These are phyloP conservation scores for Arthrobotrys conoides DNA, from an alignment of 2,329 filamentous ascomycete genomes.

Conservation along the genomic window DNA sequence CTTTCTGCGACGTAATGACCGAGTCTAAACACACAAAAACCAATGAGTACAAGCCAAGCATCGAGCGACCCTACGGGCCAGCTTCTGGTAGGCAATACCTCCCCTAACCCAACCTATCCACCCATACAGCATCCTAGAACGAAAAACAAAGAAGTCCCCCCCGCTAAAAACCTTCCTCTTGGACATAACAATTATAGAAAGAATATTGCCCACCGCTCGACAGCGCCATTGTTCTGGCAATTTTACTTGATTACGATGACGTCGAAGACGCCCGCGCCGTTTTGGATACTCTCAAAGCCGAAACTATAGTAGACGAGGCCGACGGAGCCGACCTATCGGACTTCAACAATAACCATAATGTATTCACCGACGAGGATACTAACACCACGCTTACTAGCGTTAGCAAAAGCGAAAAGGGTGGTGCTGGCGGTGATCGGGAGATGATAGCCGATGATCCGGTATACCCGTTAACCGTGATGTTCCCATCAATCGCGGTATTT, in stretches of 20 bases:
- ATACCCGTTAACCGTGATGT: constrained; percentile 60
- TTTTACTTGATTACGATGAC: constrained; percentile 62
- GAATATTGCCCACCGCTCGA: constrained; percentile 63
- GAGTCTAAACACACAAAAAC: constrained; percentile 23
- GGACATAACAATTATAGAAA: constrained; percentile 30
- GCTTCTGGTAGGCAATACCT: constrained; percentile 40
- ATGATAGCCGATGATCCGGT: constrained; percentile 38
- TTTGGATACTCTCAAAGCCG: constrained; percentile 58
- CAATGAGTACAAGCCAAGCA: constrained; percentile 49
- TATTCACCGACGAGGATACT: constrained; percentile 61
- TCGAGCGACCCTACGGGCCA: constrained; percentile 52
- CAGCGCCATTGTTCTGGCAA: constrained; percentile 63
- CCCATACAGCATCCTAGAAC: no score
- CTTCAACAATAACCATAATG: constrained; percentile 30
- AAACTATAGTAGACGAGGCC: constrained; percentile 62
- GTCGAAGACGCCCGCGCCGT: constrained; percentile 57
- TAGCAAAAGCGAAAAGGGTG: constrained; percentile 57
- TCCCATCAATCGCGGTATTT: constrained; percentile 59
- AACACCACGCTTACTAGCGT: constrained; percentile 61
- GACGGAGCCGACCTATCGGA: constrained; percentile 61
- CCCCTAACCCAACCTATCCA: no score
- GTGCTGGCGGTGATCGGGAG: constrained; percentile 45
- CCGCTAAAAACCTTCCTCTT: neutral
- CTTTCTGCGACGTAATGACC: constrained; percentile 49
- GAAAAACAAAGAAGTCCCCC: neutral